These are phyloP conservation scores for Leishmania turanica DNA, from an alignment of 208 protist genomes.

Conservation along the genomic window DNA sequence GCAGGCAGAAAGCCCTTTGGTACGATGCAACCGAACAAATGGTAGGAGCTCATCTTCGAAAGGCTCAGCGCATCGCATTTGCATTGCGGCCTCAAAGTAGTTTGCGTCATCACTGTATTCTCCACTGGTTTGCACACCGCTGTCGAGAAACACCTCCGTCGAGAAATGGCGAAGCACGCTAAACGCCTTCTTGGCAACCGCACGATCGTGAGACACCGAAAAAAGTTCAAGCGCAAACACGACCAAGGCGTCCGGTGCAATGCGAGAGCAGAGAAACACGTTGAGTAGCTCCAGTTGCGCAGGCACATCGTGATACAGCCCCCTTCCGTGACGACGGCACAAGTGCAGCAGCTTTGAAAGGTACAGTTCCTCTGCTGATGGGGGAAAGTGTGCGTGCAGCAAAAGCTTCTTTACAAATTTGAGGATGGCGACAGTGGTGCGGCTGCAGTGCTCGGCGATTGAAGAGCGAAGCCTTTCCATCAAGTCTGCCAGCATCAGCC, in stretches of 20 bases:
- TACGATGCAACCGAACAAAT: background rate
- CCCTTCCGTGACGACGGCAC: slow-evolving; percentile 22
- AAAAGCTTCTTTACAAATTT: slow-evolving; percentile 16
- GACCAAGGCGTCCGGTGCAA: slow-evolving; percentile 1
- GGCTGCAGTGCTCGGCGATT: slow-evolving; percentile 21
- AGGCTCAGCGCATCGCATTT: background rate
- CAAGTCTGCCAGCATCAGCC: slow-evolving; percentile 13
- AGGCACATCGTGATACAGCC: slow-evolving; percentile 7
- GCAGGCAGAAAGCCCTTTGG: background rate
- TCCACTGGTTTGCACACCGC: background rate
- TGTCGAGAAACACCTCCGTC: background rate
- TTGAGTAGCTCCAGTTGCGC: slow-evolving; percentile 24
- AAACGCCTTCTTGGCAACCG: slow-evolving; percentile 15
- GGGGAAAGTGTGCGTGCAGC: slow-evolving; percentile 3
- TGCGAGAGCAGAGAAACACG: background rate
- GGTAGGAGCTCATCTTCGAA: background rate
- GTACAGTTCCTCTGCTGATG: slow-evolving; percentile 6
- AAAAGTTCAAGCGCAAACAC: slow-evolving; percentile 15
- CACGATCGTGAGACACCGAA: slow-evolving; percentile 12
- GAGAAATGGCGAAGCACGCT: slow-evolving; percentile 5
- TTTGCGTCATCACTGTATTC: background rate
- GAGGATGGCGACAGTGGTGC: slow-evolving; percentile 20
- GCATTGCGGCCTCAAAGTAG: background rate
- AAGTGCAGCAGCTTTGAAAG: slow-evolving; percentile 18
- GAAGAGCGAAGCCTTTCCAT: slow-evolving; percentile 15